Evolutionary conservation across 306 rosid species (phyloP).

Genomic region (Fragaria vesca): DNA sequence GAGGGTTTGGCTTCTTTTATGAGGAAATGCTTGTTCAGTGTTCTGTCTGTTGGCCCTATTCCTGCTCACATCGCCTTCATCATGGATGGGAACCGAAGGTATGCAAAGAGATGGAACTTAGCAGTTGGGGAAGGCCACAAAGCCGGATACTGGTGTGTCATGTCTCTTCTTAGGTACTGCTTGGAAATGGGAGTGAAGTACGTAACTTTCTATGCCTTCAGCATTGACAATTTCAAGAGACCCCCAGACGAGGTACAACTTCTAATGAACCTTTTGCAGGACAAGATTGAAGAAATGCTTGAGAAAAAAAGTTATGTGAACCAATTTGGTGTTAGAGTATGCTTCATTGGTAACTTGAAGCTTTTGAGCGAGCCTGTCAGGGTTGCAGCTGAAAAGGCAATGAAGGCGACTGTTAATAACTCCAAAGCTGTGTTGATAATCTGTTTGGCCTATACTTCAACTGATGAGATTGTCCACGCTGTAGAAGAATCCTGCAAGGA

Average conservation of each 20-base stretch:
- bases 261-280: slow-evolving; percentile 68
- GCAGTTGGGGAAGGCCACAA: slow-evolving; percentile 56
- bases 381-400: slow-evolving; percentile 60
- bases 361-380: slow-evolving; percentile 53
- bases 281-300: slow-evolving; percentile 62
- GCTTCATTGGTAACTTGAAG: slow-evolving; percentile 63
- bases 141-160: slow-evolving; percentile 59
- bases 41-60: slow-evolving; percentile 60
- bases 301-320: slow-evolving; percentile 45
- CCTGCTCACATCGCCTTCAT: slow-evolving; percentile 80
- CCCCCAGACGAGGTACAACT: slow-evolving; percentile 49
- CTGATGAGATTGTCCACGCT: slow-evolving; percentile 65
- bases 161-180: slow-evolving; percentile 55
- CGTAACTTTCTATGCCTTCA: slow-evolving; percentile 72
- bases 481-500: slow-evolving; percentile 56
- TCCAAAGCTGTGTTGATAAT: slow-evolving; percentile 45
- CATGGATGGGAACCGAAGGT: slow-evolving; percentile 93
- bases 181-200: slow-evolving; percentile 71
- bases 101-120: slow-evolving; percentile 51
- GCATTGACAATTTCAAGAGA: slow-evolving; percentile 79
- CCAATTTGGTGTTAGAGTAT: slow-evolving; percentile 56
- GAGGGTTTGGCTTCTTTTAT: slow-evolving; percentile 39
- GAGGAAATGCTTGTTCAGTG: slow-evolving; percentile 51
- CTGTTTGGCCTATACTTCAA: slow-evolving; percentile 68
- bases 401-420: slow-evolving; percentile 60